These are phyloP conservation scores for Caloboletus firmus DNA, from an alignment of 1,284 basidiomycete species.

Conservation along the genomic window DNA sequence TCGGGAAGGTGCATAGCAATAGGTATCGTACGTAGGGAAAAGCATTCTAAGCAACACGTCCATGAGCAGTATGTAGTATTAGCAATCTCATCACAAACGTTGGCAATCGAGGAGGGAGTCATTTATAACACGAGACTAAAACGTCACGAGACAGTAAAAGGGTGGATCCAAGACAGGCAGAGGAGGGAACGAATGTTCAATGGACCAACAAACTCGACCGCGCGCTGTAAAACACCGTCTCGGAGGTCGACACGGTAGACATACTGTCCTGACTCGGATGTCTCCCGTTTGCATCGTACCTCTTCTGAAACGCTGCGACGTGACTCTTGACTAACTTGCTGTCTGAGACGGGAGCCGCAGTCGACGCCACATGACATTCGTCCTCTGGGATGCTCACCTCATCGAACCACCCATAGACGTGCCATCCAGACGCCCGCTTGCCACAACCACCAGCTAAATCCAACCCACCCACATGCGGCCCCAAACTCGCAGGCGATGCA, in stretches of 20 bases:
- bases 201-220: conserved; percentile 28
- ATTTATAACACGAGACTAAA: not conserved
- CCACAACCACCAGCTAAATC: conserved; percentile 32
- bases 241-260: conserved; percentile 25
- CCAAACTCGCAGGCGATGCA: conserved; percentile 23
- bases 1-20: conserved; percentile 4
- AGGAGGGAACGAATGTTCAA: not conserved
- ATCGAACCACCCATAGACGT: conserved; percentile 36
- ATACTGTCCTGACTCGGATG: conserved; percentile 31
- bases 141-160: not conserved
- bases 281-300: conserved; percentile 6
- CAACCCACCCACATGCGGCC: conserved; percentile 31
- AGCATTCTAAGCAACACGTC: conserved; percentile 10
- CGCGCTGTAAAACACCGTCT: conserved; percentile 32
- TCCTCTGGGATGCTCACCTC: conserved; percentile 14
- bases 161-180: no score
- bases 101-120: not conserved
- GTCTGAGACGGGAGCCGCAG: not conserved
- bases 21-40: conserved; percentile 6
- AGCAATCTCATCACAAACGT: conserved; percentile 8
- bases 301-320: conserved; percentile 15
- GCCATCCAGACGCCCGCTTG: conserved; percentile 36
- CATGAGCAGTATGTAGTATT: not conserved
- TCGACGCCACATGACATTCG: not conserved
- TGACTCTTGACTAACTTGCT: conserved; percentile 12